These are phyloP conservation scores for Pseudovirgaria hyperparasitica DNA, from an alignment of 2,329 filamentous ascomycete genomes.

Conservation along the genomic window DNA sequence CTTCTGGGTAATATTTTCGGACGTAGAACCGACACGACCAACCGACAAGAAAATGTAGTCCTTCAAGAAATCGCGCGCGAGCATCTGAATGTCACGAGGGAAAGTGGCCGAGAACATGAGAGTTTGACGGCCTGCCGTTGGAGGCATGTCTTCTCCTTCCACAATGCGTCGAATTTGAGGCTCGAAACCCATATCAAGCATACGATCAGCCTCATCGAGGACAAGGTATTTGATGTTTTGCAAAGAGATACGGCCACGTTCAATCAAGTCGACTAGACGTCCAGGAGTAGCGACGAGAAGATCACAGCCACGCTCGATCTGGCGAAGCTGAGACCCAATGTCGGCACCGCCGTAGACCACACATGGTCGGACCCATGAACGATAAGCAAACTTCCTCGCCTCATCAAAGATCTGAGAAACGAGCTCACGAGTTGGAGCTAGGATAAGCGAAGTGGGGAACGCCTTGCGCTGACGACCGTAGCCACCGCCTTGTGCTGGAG, in stretches of 20 bases:
- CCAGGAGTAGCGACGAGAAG: slow-evolving; percentile 93
- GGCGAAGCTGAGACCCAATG: slow-evolving; percentile 93
- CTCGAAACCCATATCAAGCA: slow-evolving; percentile 99
- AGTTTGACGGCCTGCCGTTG: slow-evolving; percentile 72
- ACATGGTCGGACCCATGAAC: slow-evolving; percentile 96
- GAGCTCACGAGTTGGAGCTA: slow-evolving; percentile 94
- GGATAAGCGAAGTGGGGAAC: slow-evolving; percentile 88
- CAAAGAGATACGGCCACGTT: slow-evolving; percentile 94
- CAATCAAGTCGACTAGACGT: slow-evolving; percentile 93
- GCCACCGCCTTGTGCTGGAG: slow-evolving; percentile 47
- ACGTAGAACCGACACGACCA: slow-evolving; percentile 94
- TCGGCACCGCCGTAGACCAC: slow-evolving; percentile 99
- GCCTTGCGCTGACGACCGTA: slow-evolving; percentile 95
- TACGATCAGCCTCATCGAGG: slow-evolving; percentile 97
- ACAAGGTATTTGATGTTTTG: slow-evolving; percentile 99
- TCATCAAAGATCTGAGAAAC: slow-evolving; percentile 98
- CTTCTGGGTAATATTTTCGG: slow-evolving; percentile 99
- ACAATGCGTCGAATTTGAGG: slow-evolving; percentile 98
- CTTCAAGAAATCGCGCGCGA: slow-evolving; percentile 95
- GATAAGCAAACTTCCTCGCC: slow-evolving; percentile 94
- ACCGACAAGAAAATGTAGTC: slow-evolving; percentile 99
- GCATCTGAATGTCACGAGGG: slow-evolving; percentile 97
- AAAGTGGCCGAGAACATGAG: slow-evolving; percentile 99
- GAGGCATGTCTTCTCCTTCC: slow-evolving; percentile 95
- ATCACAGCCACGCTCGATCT: slow-evolving; percentile 96